Percentiles rank a stretch among this genome's conserved stretches.
These are phyloP conservation scores for Ilyonectria mors-panacis DNA, from an alignment of 2,329 filamentous ascomycete genomes.

Conservation along the genomic window DNA sequence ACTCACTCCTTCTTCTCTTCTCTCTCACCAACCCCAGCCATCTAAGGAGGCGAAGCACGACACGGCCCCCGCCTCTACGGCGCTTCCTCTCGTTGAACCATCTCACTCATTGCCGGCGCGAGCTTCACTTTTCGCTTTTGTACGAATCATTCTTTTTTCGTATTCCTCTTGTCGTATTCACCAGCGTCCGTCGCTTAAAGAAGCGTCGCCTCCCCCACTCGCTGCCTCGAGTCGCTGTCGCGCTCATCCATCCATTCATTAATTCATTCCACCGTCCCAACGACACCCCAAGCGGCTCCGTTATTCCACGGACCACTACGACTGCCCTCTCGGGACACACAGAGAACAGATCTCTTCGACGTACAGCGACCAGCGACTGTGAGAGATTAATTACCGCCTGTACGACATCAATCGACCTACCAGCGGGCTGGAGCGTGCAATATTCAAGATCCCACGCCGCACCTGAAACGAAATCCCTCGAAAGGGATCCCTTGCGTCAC, in stretches of 20 bases:
- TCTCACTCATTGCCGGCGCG: conserved; percentile 33
- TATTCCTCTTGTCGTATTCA: neutral
- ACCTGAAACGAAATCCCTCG: conserved; percentile 24
- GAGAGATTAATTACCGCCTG: conserved; percentile 14
- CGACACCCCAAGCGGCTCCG: conserved; percentile 18
- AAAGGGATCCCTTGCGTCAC: conserved; percentile 13
- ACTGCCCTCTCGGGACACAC: neutral
- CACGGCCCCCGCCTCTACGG: conserved; percentile 37
- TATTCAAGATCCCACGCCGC: conserved; percentile 15
- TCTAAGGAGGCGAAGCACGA: conserved; percentile 11
- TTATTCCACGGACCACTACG: neutral
- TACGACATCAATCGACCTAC: conserved; percentile 18
- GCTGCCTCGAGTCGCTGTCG: neutral
- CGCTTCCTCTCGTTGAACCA: conserved; percentile 23
- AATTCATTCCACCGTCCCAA: conserved; percentile 36
- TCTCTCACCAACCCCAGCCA: conserved; percentile 17
- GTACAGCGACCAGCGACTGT: conserved; percentile 14
- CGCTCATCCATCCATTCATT: neutral
- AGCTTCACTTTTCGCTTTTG: conserved; percentile 32
- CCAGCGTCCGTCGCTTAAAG: neutral
- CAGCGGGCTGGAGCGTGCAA: conserved; percentile 22
- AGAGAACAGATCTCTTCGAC: neutral
- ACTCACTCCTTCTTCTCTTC: conserved; percentile 22
- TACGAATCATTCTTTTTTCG: conserved; percentile 2
- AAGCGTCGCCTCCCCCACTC: neutral